Percentiles rank a stretch among this genome's conserved stretches.
These are phyloP conservation scores for Leucocoprinus leucothites DNA, from an alignment of 768 basidiomycete genomes.

Conservation along the genomic window DNA sequence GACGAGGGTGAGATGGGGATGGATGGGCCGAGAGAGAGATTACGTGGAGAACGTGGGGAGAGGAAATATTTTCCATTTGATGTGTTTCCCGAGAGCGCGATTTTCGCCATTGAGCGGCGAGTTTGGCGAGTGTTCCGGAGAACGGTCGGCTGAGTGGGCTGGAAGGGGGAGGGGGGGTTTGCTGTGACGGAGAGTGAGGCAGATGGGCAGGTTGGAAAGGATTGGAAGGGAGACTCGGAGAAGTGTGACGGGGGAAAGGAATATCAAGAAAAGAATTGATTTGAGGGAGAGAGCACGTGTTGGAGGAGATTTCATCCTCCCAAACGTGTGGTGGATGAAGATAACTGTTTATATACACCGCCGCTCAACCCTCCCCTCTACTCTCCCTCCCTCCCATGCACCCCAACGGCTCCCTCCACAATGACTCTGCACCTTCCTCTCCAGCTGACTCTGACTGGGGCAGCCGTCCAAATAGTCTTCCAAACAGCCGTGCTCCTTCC, in stretches of 20 bases:
- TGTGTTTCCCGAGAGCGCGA: constrained; percentile 11
- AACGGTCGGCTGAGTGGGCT: neutral
- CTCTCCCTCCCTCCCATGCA: constrained; percentile 17
- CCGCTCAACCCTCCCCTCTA: constrained; percentile 30
- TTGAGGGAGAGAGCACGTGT: constrained; percentile 19
- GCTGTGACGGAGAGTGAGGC: too few relatives aligned
- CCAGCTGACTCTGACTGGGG: constrained; percentile 61
- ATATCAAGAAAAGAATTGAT: too few relatives aligned
- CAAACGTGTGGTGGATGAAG: too few relatives aligned
- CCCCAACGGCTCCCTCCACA: constrained; percentile 20
- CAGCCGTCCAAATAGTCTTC: constrained; percentile 55
- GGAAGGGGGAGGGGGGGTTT: neutral
- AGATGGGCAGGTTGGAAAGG: too few relatives aligned
- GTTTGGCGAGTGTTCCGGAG: neutral
- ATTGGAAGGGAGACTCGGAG: too few relatives aligned
- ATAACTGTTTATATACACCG: too few relatives aligned
- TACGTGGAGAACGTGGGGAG: too few relatives aligned
- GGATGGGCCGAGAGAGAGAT: too few relatives aligned
- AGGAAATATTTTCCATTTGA: too few relatives aligned
- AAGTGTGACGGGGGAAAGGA: too few relatives aligned
- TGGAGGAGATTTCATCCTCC: too few relatives aligned
- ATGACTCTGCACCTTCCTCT: constrained; percentile 34
- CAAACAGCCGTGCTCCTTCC: constrained; percentile 50
- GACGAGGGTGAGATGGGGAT: too few relatives aligned
- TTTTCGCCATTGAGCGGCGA: constrained; percentile 11